Conservation (phyloP, 164 flowering plant species). For the Litsea cubeba region DNA sequence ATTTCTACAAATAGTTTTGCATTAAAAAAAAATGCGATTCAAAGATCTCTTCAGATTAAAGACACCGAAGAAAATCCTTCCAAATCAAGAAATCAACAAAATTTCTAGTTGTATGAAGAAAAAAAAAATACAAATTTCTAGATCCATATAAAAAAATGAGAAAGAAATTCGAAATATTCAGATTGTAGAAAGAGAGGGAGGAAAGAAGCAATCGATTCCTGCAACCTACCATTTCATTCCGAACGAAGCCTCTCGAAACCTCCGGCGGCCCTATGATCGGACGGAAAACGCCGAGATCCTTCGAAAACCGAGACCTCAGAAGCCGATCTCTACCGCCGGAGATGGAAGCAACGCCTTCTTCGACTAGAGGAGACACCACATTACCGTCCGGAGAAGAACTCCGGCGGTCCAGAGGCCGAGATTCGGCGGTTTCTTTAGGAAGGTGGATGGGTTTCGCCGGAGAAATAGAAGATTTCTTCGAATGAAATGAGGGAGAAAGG, state of each 20-base stretch:
- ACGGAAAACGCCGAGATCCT: constrained; percentile 6
- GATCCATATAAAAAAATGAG: background rate
- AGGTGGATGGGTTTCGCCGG: background rate
- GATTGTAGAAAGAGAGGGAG: background rate
- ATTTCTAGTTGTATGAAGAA: background rate
- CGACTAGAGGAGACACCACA: constrained; percentile 38
- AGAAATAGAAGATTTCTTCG: background rate
- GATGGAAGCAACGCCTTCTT: background rate
- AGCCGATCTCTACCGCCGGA: background rate
- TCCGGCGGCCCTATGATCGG: constrained; percentile 31
- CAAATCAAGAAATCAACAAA: background rate
- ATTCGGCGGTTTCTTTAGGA: constrained; percentile 16
- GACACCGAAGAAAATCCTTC: background rate
- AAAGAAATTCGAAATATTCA: background rate
- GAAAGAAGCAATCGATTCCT: background rate
- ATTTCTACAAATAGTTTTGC: background rate
- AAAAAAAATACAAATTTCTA: background rate
- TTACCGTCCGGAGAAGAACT: constrained; percentile 26
- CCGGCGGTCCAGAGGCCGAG: constrained; percentile 17
- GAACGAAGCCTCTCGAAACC: constrained; percentile 28
- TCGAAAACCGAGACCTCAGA: constrained; percentile 25
- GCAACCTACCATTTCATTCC: constrained; percentile 72
- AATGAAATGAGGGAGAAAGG: constrained; percentile 6
- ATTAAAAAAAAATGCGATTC: background rate
- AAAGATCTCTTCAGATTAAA: background rate